Evolutionary conservation across 2,329 filamentous ascomycete species (phyloP).

Genomic region (Penicillium olsonii): DNA sequence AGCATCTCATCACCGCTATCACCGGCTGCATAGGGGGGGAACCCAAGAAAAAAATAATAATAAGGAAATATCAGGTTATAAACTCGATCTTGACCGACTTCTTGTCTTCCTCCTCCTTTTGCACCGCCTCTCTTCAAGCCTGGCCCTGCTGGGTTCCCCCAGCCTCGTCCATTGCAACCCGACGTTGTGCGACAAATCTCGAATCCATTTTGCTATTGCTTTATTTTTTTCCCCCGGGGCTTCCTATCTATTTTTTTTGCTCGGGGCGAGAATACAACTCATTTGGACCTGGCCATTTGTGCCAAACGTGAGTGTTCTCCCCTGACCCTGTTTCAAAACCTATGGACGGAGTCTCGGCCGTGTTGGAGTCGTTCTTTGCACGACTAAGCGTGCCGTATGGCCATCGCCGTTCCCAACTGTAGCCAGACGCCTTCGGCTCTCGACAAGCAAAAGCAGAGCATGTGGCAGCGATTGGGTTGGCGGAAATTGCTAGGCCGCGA

Average conservation of each 20-base stretch:
- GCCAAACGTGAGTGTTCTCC: neutral
- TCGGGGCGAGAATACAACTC: too few species aligned
- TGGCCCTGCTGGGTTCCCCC: slow-evolving; percentile 21
- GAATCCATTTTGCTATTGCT: too few species aligned
- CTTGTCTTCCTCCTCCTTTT: slow-evolving; percentile 1
- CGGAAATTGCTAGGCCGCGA: slow-evolving; percentile 47
- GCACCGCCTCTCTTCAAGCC: slow-evolving; percentile 20
- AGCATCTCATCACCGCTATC: slow-evolving; percentile 16
- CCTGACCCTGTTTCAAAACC: slow-evolving; percentile 27
- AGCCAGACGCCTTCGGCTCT: slow-evolving; percentile 39
- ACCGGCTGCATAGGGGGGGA: slow-evolving; percentile 11
- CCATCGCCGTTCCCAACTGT: slow-evolving; percentile 44
- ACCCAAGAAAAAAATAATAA: neutral
- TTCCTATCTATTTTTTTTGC: too few species aligned
- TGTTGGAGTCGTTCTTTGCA: slow-evolving; percentile 37
- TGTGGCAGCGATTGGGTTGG: slow-evolving; percentile 48
- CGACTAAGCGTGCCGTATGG: slow-evolving; percentile 41
- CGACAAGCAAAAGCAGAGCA: slow-evolving; percentile 40
- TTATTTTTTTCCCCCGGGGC: too few species aligned
- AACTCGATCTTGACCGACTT: slow-evolving; percentile 22
- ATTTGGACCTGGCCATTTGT: slow-evolving; percentile 1
- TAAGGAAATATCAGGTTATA: slow-evolving; percentile 4
- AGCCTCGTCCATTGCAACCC: slow-evolving; percentile 28
- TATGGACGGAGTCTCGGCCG: slow-evolving; percentile 40
- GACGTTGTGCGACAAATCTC: slow-evolving; percentile 23